Conservation (phyloP, 139 green algal species). For the Trebouxia sp. region DNA sequence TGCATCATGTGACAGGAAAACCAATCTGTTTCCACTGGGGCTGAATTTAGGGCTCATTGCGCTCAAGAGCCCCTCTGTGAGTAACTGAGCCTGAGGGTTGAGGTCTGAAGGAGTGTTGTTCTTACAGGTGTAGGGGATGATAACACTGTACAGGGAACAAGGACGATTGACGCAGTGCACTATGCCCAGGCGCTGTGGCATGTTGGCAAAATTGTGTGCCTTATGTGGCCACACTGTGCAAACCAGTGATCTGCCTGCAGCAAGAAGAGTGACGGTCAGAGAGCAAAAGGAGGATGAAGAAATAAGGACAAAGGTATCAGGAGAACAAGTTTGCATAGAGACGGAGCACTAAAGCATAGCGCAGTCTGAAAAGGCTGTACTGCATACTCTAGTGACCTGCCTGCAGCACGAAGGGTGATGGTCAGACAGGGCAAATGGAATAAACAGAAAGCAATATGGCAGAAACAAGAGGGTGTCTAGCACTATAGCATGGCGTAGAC, state of each 20-base stretch:
- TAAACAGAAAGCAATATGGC: too few species aligned
- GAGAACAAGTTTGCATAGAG: too few species aligned
- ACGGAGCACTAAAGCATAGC: too few species aligned
- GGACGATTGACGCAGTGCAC: conserved; percentile 87
- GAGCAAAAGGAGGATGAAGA: too few species aligned
- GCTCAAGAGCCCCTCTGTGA: conserved; percentile 37
- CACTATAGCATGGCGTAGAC: too few species aligned
- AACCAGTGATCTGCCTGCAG: conserved; percentile 57
- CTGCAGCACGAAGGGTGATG: too few species aligned
- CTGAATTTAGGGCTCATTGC: conserved; percentile 68
- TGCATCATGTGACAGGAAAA: conserved; percentile 74
- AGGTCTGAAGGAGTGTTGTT: neutral
- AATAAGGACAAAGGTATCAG: too few species aligned
- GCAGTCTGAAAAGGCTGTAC: too few species aligned
- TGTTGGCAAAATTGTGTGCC: conserved; percentile 60
- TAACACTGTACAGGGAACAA: conserved; percentile 10
- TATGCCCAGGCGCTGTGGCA: conserved; percentile 72
- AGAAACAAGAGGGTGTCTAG: too few species aligned
- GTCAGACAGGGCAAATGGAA: too few species aligned
- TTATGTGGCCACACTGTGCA: conserved; percentile 78
- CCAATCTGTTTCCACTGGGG: conserved; percentile 64
- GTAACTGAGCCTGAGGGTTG: neutral
- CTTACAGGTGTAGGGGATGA: conserved; percentile 1
- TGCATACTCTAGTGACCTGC: too few species aligned
- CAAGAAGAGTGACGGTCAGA: too few species aligned